phyloP scores from a whole-genome alignment of 2,329 filamentous ascomycete genomes.

The Microdochium trichocladiopsis region DNA sequence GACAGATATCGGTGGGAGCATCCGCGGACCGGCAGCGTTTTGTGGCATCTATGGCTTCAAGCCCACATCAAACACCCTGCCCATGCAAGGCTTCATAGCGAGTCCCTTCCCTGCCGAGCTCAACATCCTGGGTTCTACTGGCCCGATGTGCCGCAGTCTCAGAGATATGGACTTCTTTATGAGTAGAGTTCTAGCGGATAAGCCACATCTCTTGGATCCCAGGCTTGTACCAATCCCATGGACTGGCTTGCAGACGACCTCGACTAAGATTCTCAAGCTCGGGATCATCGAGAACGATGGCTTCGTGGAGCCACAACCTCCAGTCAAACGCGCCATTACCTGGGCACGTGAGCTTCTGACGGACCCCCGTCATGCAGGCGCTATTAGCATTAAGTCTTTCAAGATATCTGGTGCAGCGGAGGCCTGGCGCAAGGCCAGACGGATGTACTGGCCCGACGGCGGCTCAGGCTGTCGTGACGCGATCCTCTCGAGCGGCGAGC shows the following conservation, averaged over 20 bases:
- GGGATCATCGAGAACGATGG: slow-evolving; percentile 34
- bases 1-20: not conserved
- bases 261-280: slow-evolving; percentile 25
- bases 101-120: slow-evolving; percentile 20
- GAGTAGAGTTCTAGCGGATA: slow-evolving; percentile 10
- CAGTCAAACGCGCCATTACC: slow-evolving; percentile 22
- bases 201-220: slow-evolving; percentile 19
- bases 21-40: not conserved
- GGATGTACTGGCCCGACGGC: slow-evolving; percentile 40
- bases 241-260: slow-evolving; percentile 13
- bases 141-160: slow-evolving; percentile 22
- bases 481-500: slow-evolving; percentile 32
- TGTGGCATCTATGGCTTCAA: not conserved
- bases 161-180: slow-evolving; percentile 27
- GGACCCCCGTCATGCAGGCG: slow-evolving; percentile 7
- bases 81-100: slow-evolving; percentile 13
- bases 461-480: slow-evolving; percentile 20
- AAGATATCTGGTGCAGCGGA: slow-evolving; percentile 18
- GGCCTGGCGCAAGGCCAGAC: slow-evolving; percentile 21
- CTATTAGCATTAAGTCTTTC: slow-evolving; percentile 26
- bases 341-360: slow-evolving; percentile 18
- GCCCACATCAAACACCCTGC: slow-evolving; percentile 10
- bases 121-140: slow-evolving; percentile 23
- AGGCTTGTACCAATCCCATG: slow-evolving; percentile 19
- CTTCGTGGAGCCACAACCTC: slow-evolving; percentile 27